Conservation (phyloP, 257 asterid species). For the Nicotiana undulata region DNA sequence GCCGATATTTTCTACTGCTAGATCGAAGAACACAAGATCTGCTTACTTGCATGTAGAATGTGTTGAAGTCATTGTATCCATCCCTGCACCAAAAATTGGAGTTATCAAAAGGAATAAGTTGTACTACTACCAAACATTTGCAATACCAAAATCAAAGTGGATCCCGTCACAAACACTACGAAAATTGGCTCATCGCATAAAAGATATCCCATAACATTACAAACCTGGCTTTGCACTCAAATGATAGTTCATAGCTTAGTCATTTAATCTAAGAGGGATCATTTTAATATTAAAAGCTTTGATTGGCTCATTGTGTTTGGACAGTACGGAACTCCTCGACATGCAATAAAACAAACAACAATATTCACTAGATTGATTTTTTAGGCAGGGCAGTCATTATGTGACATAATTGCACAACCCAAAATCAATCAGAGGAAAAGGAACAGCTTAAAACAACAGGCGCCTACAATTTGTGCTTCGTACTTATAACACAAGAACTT, state of each 20-base stretch:
- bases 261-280: background rate
- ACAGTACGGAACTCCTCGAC: background rate
- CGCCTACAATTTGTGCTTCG: background rate
- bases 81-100: conserved; percentile 68
- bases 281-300: background rate
- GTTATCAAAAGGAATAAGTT: conserved; percentile 18
- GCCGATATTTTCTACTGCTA: background rate
- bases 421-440: conserved; percentile 3
- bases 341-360: background rate
- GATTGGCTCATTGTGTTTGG: background rate
- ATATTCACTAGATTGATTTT: background rate
- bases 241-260: background rate
- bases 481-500: background rate
- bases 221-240: background rate
- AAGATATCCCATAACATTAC: background rate
- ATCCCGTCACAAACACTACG: background rate
- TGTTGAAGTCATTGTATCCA: conserved; percentile 98
- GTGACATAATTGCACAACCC: background rate
- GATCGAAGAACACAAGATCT: background rate
- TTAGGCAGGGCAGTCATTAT: background rate
- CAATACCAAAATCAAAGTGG: background rate
- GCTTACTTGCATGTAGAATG: conserved; percentile 98
- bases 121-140: background rate
- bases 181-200: background rate
- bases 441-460: background rate